These are phyloP conservation scores for Gracilaria domingensis DNA, from an alignment of 23 red algal genomes.

Conservation along the genomic window DNA sequence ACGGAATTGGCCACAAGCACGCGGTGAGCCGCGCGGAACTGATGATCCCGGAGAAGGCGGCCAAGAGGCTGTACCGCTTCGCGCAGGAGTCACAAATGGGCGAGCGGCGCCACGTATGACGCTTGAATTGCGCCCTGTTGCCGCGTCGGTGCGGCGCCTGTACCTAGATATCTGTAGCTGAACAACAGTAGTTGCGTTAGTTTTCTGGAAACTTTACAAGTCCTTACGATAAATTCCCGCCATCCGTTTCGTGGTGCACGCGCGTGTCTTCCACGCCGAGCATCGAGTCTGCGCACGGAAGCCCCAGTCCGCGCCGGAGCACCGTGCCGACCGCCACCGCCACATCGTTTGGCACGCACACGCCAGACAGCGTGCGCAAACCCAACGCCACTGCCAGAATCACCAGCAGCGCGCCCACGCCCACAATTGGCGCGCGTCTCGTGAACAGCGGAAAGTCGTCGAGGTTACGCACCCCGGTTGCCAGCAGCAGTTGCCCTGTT, in stretches of 20 bases:
- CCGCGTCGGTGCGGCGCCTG: too few relatives aligned
- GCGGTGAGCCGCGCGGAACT: not conserved
- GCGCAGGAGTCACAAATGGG: slow-evolving; percentile 22
- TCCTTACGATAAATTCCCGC: too few relatives aligned
- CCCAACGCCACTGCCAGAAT: not conserved
- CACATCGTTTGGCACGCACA: not conserved
- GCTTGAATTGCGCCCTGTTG: too few relatives aligned
- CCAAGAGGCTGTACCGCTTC: slow-evolving; percentile 19
- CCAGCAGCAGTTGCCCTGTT: not conserved
- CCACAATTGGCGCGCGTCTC: not conserved
- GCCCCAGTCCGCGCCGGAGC: not conserved
- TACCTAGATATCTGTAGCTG: too few relatives aligned
- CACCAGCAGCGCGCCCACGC: not conserved
- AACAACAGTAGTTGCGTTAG: too few relatives aligned
- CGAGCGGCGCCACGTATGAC: not conserved
- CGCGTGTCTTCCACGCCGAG: not conserved
- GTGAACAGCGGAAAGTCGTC: not conserved
- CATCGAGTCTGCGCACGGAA: slow-evolving; percentile 10
- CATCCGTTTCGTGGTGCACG: not conserved
- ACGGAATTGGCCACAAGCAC: slow-evolving; percentile 29
- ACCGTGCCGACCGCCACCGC: not conserved
- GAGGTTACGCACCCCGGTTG: not conserved
- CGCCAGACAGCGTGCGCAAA: not conserved
- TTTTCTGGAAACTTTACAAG: too few relatives aligned
- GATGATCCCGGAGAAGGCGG: slow-evolving; percentile 43